Evolutionary conservation across 345 rosid genomes (phyloP).

Genomic region (Euphorbia pulcherrima): DNA sequence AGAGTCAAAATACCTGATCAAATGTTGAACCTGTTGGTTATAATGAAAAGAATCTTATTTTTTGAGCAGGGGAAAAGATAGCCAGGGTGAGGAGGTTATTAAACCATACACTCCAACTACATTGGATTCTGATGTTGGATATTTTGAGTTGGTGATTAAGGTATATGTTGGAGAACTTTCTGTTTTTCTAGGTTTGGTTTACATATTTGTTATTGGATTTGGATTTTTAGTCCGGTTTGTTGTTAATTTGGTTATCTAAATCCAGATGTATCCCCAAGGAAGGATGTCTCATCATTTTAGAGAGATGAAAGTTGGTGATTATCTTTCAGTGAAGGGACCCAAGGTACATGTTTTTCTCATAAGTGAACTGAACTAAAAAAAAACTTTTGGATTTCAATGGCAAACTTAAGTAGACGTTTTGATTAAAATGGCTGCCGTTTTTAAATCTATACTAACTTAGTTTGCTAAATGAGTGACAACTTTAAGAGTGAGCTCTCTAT

Average conservation of each 20-base stretch:
- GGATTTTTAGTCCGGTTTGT: neutral
- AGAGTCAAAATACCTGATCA: neutral
- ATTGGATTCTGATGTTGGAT: slow-evolving; percentile 84
- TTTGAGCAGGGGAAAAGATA: slow-evolving; percentile 71
- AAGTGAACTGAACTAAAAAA: neutral
- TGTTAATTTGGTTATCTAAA: slow-evolving; percentile 10
- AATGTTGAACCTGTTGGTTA: neutral
- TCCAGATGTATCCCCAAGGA: slow-evolving; percentile 97
- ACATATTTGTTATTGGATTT: neutral
- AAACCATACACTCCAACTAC: slow-evolving; percentile 96
- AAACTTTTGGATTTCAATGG: neutral
- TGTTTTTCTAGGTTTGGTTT: neutral
- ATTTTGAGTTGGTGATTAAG: slow-evolving; percentile 84
- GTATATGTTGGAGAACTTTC: slow-evolving; percentile 32
- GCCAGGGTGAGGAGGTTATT: slow-evolving; percentile 77
- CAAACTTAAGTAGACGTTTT: neutral
- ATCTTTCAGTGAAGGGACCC: slow-evolving; percentile 90
- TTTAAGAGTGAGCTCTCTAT: neutral
- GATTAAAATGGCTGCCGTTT: neutral
- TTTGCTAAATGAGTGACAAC: neutral
- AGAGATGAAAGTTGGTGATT: slow-evolving; percentile 81
- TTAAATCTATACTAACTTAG: neutral
- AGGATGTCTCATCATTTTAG: slow-evolving; percentile 99
- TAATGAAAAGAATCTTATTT: neutral
- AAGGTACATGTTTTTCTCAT: slow-evolving; percentile 50